Base-by-base conservation (phyloP, 371 early-diverging fungal species). In the Apophysomyces variabilis region DNA sequence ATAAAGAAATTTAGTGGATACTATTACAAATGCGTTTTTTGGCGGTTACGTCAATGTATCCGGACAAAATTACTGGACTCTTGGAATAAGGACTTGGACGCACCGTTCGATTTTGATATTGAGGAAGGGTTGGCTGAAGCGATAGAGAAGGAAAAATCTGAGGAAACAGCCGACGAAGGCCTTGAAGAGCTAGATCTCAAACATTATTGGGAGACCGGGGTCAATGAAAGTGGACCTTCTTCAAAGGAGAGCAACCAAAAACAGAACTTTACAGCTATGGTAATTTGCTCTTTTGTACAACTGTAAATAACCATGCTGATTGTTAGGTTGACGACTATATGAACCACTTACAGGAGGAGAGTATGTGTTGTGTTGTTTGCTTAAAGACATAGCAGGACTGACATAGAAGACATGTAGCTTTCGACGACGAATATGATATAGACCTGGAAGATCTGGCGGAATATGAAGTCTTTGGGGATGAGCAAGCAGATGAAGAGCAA, bases 11-110 rank as follows among this genome's bases (percentile, higher is more conserved):
- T 21, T n/a, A 9, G 13, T 44, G 79, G 79, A 3, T 78, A 45
- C 36, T 73, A 69, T 62, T 78, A 78, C 45, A 18, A 32, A 9
- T 73, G 75, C 54, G 75, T 70, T 4, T 36, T 59, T 47, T 16
- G 54, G 21, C 66, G 68, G 38, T n/a, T 74, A 5, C 61, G 73
- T 7, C 47, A 14, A 11, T 7, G 13, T 14, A 7, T 69, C 18
- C 46, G 58, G 21, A 44, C 47, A 11, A 75, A 71, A 45, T 0
- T 58, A n/a, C 5, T 21, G 68, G 18, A 3, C 41, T 41, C 41
- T 45, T 5, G 45, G 57, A 5, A 44, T 21, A 7, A 26, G 32
- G 32, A 59, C 61, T 6, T 18, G 16, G 8, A 47, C 62, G 13
- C 43, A 50, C 14, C 69, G n/a, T 21, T 21, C 45, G 18, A 16